Evolutionary conservation across 2,329 filamentous ascomycete species (phyloP), one percentile per base, ranked within the genome.

Genomic region (Aureobasidium melanogenum): DNA sequence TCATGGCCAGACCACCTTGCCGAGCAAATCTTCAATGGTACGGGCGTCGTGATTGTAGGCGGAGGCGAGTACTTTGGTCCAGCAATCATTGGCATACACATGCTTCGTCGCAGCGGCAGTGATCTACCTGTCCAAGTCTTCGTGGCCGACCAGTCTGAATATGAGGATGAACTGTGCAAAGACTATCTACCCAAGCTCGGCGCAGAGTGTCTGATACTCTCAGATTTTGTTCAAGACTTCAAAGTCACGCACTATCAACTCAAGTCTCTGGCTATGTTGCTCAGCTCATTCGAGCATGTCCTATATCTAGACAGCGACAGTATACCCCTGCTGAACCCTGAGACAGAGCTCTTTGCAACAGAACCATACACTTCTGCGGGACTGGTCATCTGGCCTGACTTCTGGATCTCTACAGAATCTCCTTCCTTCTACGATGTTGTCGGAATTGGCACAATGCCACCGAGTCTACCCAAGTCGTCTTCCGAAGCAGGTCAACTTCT

Each of bases 231-330:
- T 0, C 22, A 59, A 38, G 56, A 24, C 32, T 34, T 59, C 39
- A 14, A 61, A 17, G 47, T 44, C 4, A 63, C 70, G 14, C 72
- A 74, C 8, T 81, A 77, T 67, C 79, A 80, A 63, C 74, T 77
- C 66, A 81, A 81, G 64, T 69, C 73, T 1, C 73, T 81, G 28
- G 75, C 78, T 0, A 75, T 81, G 67, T 69, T 81, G 6, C 78
- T 80, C 65, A 79, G 76, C 7, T 76, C 76, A 0, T 82, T 80
- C 56, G 74, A 78, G 62, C 70, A 79, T 26, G 71, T 80, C 10
- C 70, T 81, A 5, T 80, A 78, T 64, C 68, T 81, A 14, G 79
- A 81, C 62, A 76, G 76, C 2, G 79, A 80, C 51, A 73, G 74
- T 43, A 77, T 80, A 41, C 76, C 78, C 0, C 60, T 80, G 1